Evolutionary conservation across 345 rosid species (phyloP), one percentile per base, ranked within the genome.

Genomic region (Camelina laxa): DNA sequence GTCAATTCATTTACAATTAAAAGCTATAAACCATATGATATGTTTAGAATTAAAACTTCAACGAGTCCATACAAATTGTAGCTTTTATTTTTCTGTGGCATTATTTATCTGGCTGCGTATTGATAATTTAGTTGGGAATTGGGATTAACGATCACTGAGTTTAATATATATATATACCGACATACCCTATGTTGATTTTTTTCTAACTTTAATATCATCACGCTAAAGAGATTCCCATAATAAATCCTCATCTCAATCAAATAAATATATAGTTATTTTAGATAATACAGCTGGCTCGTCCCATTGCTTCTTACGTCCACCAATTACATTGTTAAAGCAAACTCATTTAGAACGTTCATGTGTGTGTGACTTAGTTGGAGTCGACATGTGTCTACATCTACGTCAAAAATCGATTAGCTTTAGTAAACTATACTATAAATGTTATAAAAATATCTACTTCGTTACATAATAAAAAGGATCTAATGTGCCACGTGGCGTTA

Each of bases 251-350:
- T 31, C 4, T 7, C 2, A 16, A 6, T 39, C n/a, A 53, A 20
- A 14, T 8, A 45, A 70, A 4, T 33, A 58, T 42, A 1, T 2
- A 33, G 8, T 33, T 11, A 11, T 19, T 19, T n/a, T 4, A 14
- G 1, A 12, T 30, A 59, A 70, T n/a, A 65, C 70, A 73, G 77
- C 30, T 73, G 64, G 45, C n/a, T 42, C 36, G 76, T 44, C 27
- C 33, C 61, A 51, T 27, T 5, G 31, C 12, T 20, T 21, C 39
- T 55, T 64, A 64, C 77, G 70, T 64, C 77, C 70, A 64, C 77
- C 48, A 55, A 44, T 73, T 42, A 36, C 55, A 65, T 31, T 62
- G 20, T 44, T 60, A 21, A 42, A 41, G 11, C 8, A 64, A 27
- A 47, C 53, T 24, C 39, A 64, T 11, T 11, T 27, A 9, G 1